Conservation (phyloP, 768 basidiomycete genomes). For the Goffeauzyma gilvescens region DNA sequence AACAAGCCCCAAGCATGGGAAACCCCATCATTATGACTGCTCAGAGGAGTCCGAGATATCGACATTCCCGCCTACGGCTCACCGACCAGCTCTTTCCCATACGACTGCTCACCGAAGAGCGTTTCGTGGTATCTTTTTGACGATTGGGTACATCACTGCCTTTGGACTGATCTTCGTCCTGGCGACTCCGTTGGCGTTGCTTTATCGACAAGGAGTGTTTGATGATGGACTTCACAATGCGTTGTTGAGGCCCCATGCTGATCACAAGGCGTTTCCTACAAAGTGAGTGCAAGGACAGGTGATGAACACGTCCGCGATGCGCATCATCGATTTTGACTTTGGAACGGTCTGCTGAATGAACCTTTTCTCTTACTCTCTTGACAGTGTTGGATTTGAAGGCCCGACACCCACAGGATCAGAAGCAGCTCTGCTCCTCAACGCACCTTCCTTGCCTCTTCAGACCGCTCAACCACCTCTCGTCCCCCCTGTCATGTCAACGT, state of each 20-base stretch:
- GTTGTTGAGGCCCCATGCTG: not conserved
- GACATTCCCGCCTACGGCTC: too few relatives aligned
- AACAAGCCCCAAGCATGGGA: too few relatives aligned
- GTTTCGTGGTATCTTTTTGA: too few relatives aligned
- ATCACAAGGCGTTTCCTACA: slow-evolving; percentile 24
- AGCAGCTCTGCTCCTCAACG: slow-evolving; percentile 21
- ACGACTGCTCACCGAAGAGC: too few relatives aligned
- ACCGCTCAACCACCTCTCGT: slow-evolving; percentile 22
- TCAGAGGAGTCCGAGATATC: too few relatives aligned
- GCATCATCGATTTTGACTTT: not conserved
- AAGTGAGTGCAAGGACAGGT: slow-evolving; percentile 21
- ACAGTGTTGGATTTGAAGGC: slow-evolving; percentile 29
- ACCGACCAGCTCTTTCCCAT: too few relatives aligned
- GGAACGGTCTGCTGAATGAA: not conserved
- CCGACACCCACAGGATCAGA: slow-evolving; percentile 29
- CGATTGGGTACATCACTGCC: too few relatives aligned
- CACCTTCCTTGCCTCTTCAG: slow-evolving; percentile 21
- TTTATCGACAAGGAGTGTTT: not conserved
- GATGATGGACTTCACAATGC: slow-evolving; percentile 2
- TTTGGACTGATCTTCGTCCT: slow-evolving; percentile 1
- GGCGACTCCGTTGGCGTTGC: slow-evolving; percentile 3
- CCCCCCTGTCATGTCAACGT: slow-evolving; percentile 10
- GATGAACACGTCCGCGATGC: too few relatives aligned
- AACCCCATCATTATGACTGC: too few relatives aligned
- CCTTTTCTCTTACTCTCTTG: not conserved